Evolutionary conservation across 1,284 basidiomycete species (phyloP), one percentile per base, ranked within the genome.

Genomic region (Rhodotorula sp.): DNA sequence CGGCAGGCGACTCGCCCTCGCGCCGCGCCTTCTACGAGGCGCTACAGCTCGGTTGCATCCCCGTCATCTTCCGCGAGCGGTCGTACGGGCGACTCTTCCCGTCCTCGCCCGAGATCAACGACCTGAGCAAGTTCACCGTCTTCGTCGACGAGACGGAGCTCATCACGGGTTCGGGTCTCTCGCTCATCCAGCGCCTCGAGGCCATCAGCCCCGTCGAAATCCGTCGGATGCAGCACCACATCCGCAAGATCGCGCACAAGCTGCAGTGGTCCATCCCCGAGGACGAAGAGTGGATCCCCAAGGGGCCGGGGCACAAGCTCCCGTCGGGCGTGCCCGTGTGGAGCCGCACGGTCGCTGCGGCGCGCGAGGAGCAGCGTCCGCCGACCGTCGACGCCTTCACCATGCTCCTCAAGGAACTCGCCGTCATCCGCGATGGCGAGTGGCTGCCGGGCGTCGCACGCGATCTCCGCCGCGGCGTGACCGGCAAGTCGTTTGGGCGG

Each of bases 1-100:
- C 74, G 16, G 72, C 72, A 2, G 74, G 74, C 48, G 74, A 76
- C 55, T 76, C 74, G 9, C 74, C 74, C 12, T 68, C 72, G 2
- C 72, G 74, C 12, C 69, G 74, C 12, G 74, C 72, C 16, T 62
- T 76, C 63, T 76, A 72, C 70, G 74, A 76, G 50, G 72, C 74
- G 19, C 46, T 71, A 57, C 66, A 72, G 25, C 72, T 76, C 70
- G 74, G 74, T 13, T 76, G 74, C 59, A 76, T 76, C 56, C 74
- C 74, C 46, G 70, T 76, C 68, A 66, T 74, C 57, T 76, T 76
- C 66, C 74, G 74, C 62, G 72, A 76, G 52, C 56, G 53, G 54
- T 64, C 65, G 46, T 76, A 74, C 64, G 74, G 74, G 5, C 70
- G 74, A 44, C 55, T 76, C 17, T 72, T 76, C 70, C 74, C 74